Percentiles rank a stretch among this genome's conserved stretches.
Evolutionary conservation across 768 basidiomycete genomes (phyloP).

Genomic region (Cystoderma amianthinum): DNA sequence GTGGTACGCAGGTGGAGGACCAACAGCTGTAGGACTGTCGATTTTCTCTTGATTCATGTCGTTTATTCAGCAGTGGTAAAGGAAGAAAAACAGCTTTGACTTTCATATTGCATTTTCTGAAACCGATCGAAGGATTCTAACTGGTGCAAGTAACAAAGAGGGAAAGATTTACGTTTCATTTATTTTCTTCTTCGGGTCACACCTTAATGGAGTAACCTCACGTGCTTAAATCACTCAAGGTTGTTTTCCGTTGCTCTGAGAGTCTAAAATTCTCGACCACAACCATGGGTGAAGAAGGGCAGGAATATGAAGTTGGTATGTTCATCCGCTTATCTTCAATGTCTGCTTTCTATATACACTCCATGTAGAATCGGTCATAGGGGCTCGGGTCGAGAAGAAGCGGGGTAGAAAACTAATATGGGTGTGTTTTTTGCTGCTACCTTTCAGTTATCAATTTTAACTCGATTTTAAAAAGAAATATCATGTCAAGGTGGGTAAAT

Average conservation of each 20-base stretch:
- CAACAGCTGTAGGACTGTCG: too few species aligned
- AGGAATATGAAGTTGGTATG: slow-evolving; percentile 68
- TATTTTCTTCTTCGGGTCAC: too few species aligned
- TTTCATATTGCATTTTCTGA: too few species aligned
- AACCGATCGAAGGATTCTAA: too few species aligned
- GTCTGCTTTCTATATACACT: slow-evolving; percentile 2
- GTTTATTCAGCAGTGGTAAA: too few species aligned
- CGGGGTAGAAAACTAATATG: slow-evolving; percentile 40
- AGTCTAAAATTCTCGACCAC: not conserved
- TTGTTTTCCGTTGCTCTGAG: not conserved
- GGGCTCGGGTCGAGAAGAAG: slow-evolving; percentile 41
- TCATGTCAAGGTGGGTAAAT: slow-evolving; percentile 44
- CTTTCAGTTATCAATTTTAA: slow-evolving; percentile 6
- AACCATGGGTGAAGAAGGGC: slow-evolving; percentile 28
- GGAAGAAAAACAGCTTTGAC: too few species aligned
- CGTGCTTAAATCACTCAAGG: too few species aligned
- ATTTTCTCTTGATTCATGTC: too few species aligned
- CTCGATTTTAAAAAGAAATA: slow-evolving; percentile 39
- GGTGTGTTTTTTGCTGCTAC: slow-evolving; percentile 28
- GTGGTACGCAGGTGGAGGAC: too few species aligned
- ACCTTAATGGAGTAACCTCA: too few species aligned
- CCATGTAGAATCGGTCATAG: slow-evolving; percentile 40
- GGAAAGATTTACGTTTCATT: too few species aligned
- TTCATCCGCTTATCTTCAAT: slow-evolving; percentile 5
- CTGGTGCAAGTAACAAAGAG: too few species aligned